phyloP scores from a whole-genome alignment of 495 filamentous ascomycete species.

The Penicillium daleae region DNA sequence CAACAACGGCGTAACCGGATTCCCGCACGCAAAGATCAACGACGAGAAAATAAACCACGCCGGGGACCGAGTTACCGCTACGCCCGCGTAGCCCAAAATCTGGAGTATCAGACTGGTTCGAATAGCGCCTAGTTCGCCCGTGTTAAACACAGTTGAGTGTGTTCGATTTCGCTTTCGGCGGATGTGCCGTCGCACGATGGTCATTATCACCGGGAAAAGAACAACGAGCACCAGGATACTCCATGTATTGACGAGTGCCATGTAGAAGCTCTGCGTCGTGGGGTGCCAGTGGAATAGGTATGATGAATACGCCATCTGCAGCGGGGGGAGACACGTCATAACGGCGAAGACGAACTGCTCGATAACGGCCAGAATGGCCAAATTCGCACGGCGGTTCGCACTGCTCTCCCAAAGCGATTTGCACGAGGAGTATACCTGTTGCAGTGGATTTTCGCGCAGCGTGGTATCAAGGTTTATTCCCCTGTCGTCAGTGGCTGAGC shows the following conservation, averaged over 20 bases:
- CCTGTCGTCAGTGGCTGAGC: not conserved
- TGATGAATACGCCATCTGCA: constrained; percentile 10
- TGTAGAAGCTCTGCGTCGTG: constrained; percentile 8
- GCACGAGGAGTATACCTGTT: not conserved
- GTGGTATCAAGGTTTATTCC: not conserved
- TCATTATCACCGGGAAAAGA: constrained; percentile 8
- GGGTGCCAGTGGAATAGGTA: constrained; percentile 15
- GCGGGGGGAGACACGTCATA: not conserved
- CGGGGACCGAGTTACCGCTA: not conserved
- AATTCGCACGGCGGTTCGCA: not conserved
- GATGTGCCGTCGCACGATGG: not conserved
- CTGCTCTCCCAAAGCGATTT: not conserved
- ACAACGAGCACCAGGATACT: constrained; percentile 13
- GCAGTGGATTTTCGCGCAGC: not conserved
- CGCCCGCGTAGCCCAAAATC: constrained; percentile 5
- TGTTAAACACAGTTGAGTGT: constrained; percentile 1
- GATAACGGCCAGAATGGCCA: constrained; percentile 8
- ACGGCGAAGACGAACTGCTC: constrained; percentile 9
- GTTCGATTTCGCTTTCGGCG: not conserved
- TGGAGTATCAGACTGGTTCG: constrained; percentile 2
- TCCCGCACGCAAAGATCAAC: constrained; percentile 10
- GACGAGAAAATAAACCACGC: constrained; percentile 2
- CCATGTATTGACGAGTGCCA: constrained; percentile 9
- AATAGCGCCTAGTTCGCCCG: constrained; percentile 12
- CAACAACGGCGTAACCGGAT: constrained; percentile 10